Evolutionary conservation across 2,329 filamentous ascomycete genomes (phyloP), one percentile per base, ranked within the genome.

Genomic region (Diaporthe humulicola): DNA sequence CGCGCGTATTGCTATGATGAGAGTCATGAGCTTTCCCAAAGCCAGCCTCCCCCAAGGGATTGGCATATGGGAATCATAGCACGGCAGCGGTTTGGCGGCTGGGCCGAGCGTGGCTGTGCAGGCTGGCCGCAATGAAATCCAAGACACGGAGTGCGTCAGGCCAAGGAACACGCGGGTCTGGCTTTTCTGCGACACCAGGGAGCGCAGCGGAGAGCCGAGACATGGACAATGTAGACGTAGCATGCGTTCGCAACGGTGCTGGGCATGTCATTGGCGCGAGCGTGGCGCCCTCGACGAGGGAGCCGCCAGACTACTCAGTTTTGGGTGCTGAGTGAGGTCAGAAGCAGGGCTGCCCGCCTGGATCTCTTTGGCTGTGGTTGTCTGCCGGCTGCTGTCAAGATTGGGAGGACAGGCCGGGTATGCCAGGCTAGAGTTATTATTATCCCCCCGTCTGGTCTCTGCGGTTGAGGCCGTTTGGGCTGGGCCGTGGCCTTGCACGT

Each of bases 81-180:
- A 61, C 45, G 61, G 45, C 64, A 54, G n/a, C 30, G n/a, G 14
- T 40, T 54, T 72, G 36, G 57, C 33, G 56, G 52, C 70, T 71
- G 74, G 54, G 74, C 72, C 64, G 74, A 75, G 71, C 60, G 75
- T 75, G 75, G 75, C 75, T 74, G 74, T 76, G 75, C 73, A 56
- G 54, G 56, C 19, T 70, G 45, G 71, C 57, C 42, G 56, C 58
- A 70, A 73, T 70, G n/a, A 70, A 74, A 72, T 54, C 61, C 60
- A 73, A 76, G 74, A 71, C 71, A 72, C 25, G 60, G 42, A 67
- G 25, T 71, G 71, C 67, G 36, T 71, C 57, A 73, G 54, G 58
- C 60, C 57, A 60, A 67, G 74, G 69, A 64, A 70, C 40, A 75
- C 40, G 36, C 52, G 71, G 61, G 30, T 58, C 69, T 71, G 69